These are phyloP conservation scores for Mimosa bimucronata DNA, from an alignment of 306 rosid species.

Conservation along the genomic window DNA sequence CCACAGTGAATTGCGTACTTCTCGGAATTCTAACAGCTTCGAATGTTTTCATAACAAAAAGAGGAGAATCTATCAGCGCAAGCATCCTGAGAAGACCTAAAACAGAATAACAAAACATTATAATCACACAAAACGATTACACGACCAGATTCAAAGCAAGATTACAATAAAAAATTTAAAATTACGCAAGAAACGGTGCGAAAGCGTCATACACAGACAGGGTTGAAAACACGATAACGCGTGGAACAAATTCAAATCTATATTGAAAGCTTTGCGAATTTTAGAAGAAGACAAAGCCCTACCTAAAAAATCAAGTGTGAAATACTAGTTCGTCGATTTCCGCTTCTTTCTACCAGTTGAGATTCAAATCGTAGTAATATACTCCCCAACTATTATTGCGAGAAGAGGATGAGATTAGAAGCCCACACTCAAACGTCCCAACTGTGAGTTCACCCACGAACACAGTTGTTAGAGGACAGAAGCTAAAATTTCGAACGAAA, in stretches of 20 bases:
- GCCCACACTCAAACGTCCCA: background rate
- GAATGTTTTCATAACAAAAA: slow-evolving; percentile 48
- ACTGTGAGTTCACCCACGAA: background rate
- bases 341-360: background rate
- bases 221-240: background rate
- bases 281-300: background rate
- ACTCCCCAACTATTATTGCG: background rate
- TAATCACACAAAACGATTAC: background rate
- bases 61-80: slow-evolving; percentile 58
- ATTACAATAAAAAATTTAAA: no score
- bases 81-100: slow-evolving; percentile 56
- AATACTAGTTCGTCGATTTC: background rate
- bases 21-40: slow-evolving; percentile 40
- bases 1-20: slow-evolving; percentile 58
- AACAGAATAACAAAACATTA: slow-evolving; percentile 29
- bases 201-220: background rate
- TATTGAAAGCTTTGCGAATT: background rate
- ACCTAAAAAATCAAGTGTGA: background rate
- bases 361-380: background rate
- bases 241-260: background rate
- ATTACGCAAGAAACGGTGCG: background rate
- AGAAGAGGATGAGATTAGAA: background rate
- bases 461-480: background rate
- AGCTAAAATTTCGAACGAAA: background rate
- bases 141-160: background rate